phyloP scores from a whole-genome alignment of 2,329 filamentous ascomycete species.

The Paraconiothyrium sp. region DNA sequence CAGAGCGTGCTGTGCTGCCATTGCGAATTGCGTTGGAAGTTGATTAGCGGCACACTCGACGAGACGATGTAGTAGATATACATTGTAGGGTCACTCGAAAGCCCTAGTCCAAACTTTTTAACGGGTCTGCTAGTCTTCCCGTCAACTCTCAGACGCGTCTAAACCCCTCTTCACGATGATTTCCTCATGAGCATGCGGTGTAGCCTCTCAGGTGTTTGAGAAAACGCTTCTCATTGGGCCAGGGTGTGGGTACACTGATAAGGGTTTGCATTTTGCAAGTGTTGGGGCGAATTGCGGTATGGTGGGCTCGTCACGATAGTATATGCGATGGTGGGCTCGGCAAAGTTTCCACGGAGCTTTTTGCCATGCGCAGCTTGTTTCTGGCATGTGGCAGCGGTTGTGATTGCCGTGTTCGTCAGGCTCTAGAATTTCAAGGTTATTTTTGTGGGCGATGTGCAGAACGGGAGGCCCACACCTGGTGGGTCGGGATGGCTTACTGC shows the following conservation, averaged over 20 bases:
- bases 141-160: constrained; percentile 4
- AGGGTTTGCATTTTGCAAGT: constrained; percentile 11
- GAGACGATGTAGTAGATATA: neutral
- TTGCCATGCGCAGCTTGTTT: neutral
- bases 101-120: neutral
- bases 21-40: neutral
- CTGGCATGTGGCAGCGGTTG: neutral
- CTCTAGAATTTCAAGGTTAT: neutral
- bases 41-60: neutral
- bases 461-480: constrained; percentile 12
- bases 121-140: constrained; percentile 4
- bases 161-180: neutral
- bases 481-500: constrained; percentile 8
- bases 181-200: neutral
- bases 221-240: neutral
- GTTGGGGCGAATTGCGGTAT: constrained; percentile 7
- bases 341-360: neutral
- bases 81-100: neutral
- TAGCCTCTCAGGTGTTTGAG: neutral
- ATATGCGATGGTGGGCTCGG: neutral
- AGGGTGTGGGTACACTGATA: constrained; percentile 7
- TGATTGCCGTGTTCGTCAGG: neutral
- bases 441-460: neutral
- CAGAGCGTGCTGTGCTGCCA: neutral
- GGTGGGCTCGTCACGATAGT: constrained; percentile 5